Evolutionary conservation across 768 basidiomycete species (phyloP).

Genomic region (Amylocystis lapponica): DNA sequence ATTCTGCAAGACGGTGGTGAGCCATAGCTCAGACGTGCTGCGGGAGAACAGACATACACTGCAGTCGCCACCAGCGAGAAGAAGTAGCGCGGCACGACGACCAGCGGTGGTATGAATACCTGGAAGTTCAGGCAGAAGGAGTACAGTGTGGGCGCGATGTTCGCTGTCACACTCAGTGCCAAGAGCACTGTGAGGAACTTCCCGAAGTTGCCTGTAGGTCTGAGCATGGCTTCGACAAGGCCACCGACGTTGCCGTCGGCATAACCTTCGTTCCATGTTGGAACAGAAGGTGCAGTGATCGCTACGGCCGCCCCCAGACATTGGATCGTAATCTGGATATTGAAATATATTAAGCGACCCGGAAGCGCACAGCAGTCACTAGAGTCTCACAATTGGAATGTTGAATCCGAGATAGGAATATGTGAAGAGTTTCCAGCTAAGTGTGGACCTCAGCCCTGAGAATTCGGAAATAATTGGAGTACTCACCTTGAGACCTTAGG

Average conservation of each 20-base stretch:
- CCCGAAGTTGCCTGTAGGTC: slow-evolving; percentile 58
- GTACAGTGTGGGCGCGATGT: slow-evolving; percentile 81
- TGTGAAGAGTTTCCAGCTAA: slow-evolving; percentile 53
- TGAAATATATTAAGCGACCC: slow-evolving; percentile 6
- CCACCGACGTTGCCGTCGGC: slow-evolving; percentile 53
- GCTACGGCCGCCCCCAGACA: slow-evolving; percentile 68
- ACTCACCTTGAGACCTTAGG: slow-evolving; percentile 52
- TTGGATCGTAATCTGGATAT: slow-evolving; percentile 33
- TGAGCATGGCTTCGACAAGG: slow-evolving; percentile 54
- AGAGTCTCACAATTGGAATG: slow-evolving; percentile 49
- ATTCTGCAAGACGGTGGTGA: slow-evolving; percentile 40
- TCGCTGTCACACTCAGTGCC: slow-evolving; percentile 71
- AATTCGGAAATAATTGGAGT: neutral
- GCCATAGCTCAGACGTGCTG: neutral
- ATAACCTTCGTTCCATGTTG: slow-evolving; percentile 52
- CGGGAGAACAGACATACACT: slow-evolving; percentile 46
- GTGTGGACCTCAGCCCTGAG: neutral
- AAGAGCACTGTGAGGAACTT: slow-evolving; percentile 69
- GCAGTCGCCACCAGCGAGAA: slow-evolving; percentile 62
- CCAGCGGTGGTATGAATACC: slow-evolving; percentile 53
- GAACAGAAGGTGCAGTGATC: slow-evolving; percentile 47
- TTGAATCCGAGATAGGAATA: slow-evolving; percentile 65
- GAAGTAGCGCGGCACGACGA: slow-evolving; percentile 60
- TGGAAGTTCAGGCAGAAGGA: slow-evolving; percentile 73
- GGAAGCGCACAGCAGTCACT: slow-evolving; percentile 10